Percentiles rank a stretch among this genome's conserved stretches.
phyloP scores from a whole-genome alignment of 1,284 basidiomycete genomes.

The Cutaneotrichosporon daszewskae region DNA sequence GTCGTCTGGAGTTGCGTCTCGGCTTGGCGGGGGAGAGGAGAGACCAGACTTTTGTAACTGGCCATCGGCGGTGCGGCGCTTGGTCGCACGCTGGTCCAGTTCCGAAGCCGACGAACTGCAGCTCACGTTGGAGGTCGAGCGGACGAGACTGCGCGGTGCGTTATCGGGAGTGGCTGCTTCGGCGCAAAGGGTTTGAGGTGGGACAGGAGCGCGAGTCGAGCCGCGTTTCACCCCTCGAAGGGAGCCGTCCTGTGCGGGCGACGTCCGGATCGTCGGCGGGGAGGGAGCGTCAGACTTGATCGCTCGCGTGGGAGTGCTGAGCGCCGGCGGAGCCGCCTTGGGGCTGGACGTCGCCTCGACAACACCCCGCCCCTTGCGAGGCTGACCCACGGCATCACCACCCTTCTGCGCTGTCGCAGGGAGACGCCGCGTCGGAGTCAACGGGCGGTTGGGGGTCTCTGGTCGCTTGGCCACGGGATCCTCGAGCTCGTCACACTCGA shows the following conservation, averaged over 20 bases:
- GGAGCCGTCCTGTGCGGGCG: background rate
- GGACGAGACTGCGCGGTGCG: background rate
- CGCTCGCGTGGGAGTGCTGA: background rate
- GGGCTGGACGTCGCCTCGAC: slow-evolving; percentile 4
- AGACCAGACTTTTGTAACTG: slow-evolving; percentile 20
- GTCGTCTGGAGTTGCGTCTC: slow-evolving; percentile 15
- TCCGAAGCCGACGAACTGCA: slow-evolving; percentile 16
- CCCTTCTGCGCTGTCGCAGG: slow-evolving; percentile 11
- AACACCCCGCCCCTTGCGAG: slow-evolving; percentile 25
- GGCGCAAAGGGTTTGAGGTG: slow-evolving; percentile 1
- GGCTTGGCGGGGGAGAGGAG: slow-evolving; percentile 23
- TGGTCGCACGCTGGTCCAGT: slow-evolving; percentile 17
- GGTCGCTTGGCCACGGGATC: background rate
- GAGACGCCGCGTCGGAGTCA: slow-evolving; percentile 1
- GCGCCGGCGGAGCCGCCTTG: background rate
- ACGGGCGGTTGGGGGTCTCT: background rate
- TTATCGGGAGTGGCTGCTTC: background rate
- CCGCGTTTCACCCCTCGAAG: slow-evolving; percentile 23
- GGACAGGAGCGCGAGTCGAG: slow-evolving; percentile 12
- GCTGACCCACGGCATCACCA: slow-evolving; percentile 39
- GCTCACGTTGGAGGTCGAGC: slow-evolving; percentile 16
- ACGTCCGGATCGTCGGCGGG: background rate
- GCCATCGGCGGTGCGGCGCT: slow-evolving; percentile 14
- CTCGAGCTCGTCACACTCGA: slow-evolving; percentile 14
- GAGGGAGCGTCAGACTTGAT: slow-evolving; percentile 2